Evolutionary conservation across 1,284 basidiomycete genomes (phyloP).

Genomic region (Vanrija sp.): DNA sequence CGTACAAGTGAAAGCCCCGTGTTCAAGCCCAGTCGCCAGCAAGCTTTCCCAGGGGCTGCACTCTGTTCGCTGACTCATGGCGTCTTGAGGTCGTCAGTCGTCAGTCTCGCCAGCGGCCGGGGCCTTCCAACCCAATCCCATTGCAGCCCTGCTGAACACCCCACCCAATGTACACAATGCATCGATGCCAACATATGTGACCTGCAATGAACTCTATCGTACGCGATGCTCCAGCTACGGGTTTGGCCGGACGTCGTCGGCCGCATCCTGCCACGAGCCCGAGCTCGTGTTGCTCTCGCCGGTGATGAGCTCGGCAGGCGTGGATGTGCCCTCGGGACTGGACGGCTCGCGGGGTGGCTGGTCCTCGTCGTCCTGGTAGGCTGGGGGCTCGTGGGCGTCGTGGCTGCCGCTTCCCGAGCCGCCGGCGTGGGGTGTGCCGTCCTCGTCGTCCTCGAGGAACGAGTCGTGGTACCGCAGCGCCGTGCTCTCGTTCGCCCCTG

Average conservation of each 20-base stretch:
- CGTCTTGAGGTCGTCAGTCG: background rate
- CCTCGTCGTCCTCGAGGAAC: constrained; percentile 46
- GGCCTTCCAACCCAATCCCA: background rate
- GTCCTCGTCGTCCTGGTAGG: constrained; percentile 29
- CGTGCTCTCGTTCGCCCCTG: constrained; percentile 21
- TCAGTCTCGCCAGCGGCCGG: too few relatives aligned
- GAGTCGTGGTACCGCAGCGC: constrained; percentile 47
- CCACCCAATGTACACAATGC: too few relatives aligned
- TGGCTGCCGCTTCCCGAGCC: constrained; percentile 1
- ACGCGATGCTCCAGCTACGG: background rate
- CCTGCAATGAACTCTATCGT: background rate
- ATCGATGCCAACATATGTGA: too few relatives aligned
- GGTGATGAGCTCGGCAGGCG: constrained; percentile 3
- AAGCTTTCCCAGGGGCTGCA: too few relatives aligned
- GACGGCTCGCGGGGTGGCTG: too few relatives aligned
- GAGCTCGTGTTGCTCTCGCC: constrained; percentile 23
- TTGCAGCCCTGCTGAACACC: background rate
- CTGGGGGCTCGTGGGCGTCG: constrained; percentile 8
- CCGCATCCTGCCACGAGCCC: constrained; percentile 44
- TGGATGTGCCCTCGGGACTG: background rate
- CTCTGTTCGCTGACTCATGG: too few relatives aligned
- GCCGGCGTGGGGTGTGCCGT: background rate
- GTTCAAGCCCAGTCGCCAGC: too few relatives aligned
- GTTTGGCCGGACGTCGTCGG: constrained; percentile 29
- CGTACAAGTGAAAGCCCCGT: too few relatives aligned